Percentiles rank a stretch among this genome's conserved stretches.
Evolutionary conservation across 208 protist species (phyloP).

Genomic region (Trypanosoma melophagium): DNA sequence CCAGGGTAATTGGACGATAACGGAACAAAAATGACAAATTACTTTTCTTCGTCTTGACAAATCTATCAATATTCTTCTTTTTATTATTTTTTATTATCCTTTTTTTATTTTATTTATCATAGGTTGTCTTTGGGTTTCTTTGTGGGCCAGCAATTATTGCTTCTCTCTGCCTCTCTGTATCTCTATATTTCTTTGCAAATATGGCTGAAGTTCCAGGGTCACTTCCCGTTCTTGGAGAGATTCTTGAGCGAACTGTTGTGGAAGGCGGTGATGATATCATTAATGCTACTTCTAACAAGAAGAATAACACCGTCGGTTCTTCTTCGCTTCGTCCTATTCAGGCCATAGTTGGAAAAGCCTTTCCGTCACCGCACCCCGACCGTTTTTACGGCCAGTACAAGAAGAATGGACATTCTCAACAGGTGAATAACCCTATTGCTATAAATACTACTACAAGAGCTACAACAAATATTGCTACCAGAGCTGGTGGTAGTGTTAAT

Average conservation of each 20-base stretch:
- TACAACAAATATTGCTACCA: not conserved
- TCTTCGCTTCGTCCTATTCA: conserved; percentile 36
- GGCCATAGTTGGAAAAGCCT: conserved; percentile 41
- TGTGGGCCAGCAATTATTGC: no score
- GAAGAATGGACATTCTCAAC: not conserved
- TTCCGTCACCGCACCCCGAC: conserved; percentile 26
- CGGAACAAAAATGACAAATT: no score
- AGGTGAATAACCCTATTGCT: not conserved
- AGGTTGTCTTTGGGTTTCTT: no score
- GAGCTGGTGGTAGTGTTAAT: not conserved
- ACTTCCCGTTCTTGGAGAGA: conserved; percentile 32
- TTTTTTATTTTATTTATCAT: not conserved
- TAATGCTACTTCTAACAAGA: not conserved
- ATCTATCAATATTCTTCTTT: not conserved
- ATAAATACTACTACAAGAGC: not conserved
- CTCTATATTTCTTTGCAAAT: no score
- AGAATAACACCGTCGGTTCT: not conserved
- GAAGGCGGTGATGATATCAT: not conserved
- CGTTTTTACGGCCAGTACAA: conserved; percentile 30
- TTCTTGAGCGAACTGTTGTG: conserved; percentile 31
- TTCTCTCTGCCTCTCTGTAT: no score
- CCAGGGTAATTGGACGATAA: no score
- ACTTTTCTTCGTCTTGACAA: no score
- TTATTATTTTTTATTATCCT: conserved; percentile 1
- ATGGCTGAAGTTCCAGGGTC: not conserved